Conservation (phyloP, 106 monocot species). For the Dioscorea dumetorum region DNA sequence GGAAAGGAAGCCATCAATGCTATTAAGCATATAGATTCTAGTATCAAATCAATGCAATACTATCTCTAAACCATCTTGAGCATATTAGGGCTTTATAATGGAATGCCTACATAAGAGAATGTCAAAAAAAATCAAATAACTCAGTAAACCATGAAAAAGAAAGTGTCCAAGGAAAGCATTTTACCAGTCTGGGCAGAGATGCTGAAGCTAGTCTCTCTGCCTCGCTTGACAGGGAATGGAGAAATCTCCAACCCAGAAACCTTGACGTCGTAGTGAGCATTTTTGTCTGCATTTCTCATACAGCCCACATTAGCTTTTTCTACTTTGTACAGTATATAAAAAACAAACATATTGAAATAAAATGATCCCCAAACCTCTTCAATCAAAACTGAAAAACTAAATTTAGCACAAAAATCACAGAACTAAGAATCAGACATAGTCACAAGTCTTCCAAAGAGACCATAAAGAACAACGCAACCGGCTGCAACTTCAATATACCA, state of each 20-base stretch:
- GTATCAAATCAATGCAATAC: no score
- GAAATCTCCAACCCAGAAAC: constrained; percentile 16
- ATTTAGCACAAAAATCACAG: background rate
- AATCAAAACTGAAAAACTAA: background rate
- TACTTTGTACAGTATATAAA: background rate
- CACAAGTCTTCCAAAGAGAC: no score
- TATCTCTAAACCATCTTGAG: no score
- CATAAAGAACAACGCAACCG: background rate
- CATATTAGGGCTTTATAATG: no score
- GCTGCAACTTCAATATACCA: no score
- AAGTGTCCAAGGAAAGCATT: background rate
- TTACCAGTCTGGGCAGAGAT: constrained; percentile 37
- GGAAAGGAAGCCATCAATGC: background rate
- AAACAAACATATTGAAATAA: no score
- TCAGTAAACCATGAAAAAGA: background rate
- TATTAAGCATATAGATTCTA: background rate
- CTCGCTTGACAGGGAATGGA: constrained; percentile 25
- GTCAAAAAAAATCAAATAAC: background rate
- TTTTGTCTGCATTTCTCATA: constrained; percentile 15
- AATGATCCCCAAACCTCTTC: background rate
- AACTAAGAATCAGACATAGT: background rate
- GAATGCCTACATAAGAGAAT: no score
- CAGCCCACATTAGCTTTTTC: background rate
- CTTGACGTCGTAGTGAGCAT: constrained; percentile 14
- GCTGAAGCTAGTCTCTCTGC: constrained; percentile 27